Conservation (phyloP, 2,329 filamentous ascomycete species). For the Hypoxylon sp. region DNA sequence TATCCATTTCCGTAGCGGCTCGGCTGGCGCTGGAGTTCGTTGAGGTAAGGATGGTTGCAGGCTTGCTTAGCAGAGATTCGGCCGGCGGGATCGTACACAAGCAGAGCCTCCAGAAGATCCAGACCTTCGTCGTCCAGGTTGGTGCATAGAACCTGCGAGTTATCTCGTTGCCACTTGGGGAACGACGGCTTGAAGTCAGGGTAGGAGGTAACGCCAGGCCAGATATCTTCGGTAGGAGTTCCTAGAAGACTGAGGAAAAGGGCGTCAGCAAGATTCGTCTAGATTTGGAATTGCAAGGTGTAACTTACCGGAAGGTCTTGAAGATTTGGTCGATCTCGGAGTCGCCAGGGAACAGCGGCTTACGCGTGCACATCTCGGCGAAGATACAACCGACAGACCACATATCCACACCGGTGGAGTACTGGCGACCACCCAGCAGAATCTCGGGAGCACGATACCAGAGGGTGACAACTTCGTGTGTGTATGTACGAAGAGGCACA, state of each 20-base stretch:
- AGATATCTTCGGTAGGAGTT: constrained; percentile 81
- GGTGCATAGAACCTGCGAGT: constrained; percentile 70
- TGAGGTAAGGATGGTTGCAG: constrained; percentile 84
- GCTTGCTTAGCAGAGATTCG: constrained; percentile 91
- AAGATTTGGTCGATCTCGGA: constrained; percentile 95
- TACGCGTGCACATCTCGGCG: constrained; percentile 94
- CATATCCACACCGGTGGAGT: constrained; percentile 95
- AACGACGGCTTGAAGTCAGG: constrained; percentile 93
- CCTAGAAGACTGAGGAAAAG: constrained; percentile 72
- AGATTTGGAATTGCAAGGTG: background rate
- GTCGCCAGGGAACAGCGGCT: constrained; percentile 90
- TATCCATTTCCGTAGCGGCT: constrained; percentile 38
- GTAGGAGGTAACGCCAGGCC: constrained; percentile 94
- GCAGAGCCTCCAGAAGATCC: constrained; percentile 73
- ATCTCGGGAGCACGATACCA: constrained; percentile 95
- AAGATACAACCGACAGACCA: constrained; percentile 96
- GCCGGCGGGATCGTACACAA: constrained; percentile 86
- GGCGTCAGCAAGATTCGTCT: constrained; percentile 13
- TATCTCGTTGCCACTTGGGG: constrained; percentile 85
- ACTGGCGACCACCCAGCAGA: constrained; percentile 87
- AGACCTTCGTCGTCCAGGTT: constrained; percentile 77
- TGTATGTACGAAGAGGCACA: constrained; percentile 89
- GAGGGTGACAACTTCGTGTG: constrained; percentile 92
- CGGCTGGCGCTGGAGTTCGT: constrained; percentile 46
- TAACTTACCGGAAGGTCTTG: constrained; percentile 84